phyloP scores from a whole-genome alignment of 768 basidiomycete genomes.

The Auricularia auricula-judae region DNA sequence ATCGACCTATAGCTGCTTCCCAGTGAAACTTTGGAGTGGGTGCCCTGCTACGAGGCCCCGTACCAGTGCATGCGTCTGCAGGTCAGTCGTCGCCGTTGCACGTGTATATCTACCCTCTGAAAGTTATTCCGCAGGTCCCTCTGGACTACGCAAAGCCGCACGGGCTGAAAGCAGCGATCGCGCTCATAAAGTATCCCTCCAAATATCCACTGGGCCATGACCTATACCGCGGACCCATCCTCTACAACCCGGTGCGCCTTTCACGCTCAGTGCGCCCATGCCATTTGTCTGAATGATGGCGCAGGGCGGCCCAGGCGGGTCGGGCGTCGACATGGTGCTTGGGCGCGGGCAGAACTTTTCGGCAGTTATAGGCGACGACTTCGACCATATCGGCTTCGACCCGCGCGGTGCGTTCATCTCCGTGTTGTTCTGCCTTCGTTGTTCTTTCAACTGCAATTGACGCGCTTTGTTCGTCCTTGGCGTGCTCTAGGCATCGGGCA shows the following conservation, averaged over 20 bases:
- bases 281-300: not conserved
- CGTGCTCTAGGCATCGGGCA: not conserved
- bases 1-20: constrained; percentile 9
- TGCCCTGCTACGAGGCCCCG: constrained; percentile 10
- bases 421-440: not conserved
- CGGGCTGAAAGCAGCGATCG: constrained; percentile 29
- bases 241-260: constrained; percentile 26
- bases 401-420: constrained; percentile 1
- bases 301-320: constrained; percentile 36
- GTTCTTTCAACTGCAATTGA: not conserved
- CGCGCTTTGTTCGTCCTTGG: not conserved
- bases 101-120: not conserved
- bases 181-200: constrained; percentile 31
- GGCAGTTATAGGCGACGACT: constrained; percentile 5
- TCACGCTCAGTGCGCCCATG: not conserved
- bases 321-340: constrained; percentile 24
- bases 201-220: constrained; percentile 16
- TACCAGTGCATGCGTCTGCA: constrained; percentile 23
- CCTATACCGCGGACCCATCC: constrained; percentile 32
- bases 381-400: constrained; percentile 6
- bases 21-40: constrained; percentile 17
- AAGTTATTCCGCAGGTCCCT: constrained; percentile 25
- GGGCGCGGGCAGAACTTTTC: not conserved
- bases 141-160: constrained; percentile 32
- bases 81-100: constrained; percentile 7